Evolutionary conservation across 2,329 filamentous ascomycete species (phyloP).

Genomic region (Curvularia sp.): DNA sequence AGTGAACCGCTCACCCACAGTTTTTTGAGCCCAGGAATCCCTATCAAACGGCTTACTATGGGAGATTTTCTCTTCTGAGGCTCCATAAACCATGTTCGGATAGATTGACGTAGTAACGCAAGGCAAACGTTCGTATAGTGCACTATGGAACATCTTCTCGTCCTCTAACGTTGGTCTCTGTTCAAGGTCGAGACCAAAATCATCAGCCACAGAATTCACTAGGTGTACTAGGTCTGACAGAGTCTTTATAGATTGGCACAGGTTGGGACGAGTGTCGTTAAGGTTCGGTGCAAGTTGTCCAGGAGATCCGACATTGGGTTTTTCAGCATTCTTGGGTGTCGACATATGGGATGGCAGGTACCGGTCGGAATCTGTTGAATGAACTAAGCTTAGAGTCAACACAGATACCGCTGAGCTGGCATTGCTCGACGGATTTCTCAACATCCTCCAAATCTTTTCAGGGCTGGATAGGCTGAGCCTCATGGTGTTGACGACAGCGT

Average conservation of each 20-base stretch:
- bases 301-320: slow-evolving; percentile 36
- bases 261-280: slow-evolving; percentile 37
- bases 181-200: slow-evolving; percentile 46
- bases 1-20: slow-evolving; percentile 31
- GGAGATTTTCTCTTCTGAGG: slow-evolving; percentile 9
- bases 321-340: slow-evolving; percentile 34
- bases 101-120: slow-evolving; percentile 11
- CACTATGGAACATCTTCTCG: slow-evolving; percentile 35
- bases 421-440: slow-evolving; percentile 30
- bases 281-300: slow-evolving; percentile 39
- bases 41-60: slow-evolving; percentile 14
- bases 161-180: slow-evolving; percentile 30
- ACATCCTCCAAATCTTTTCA: slow-evolving; percentile 27
- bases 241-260: slow-evolving; percentile 38
- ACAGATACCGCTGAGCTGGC: slow-evolving; percentile 13
- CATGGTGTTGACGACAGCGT: too few species aligned
- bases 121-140: slow-evolving; percentile 28
- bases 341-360: slow-evolving; percentile 16
- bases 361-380: slow-evolving; percentile 16
- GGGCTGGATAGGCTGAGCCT: too few species aligned
- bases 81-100: background rate
- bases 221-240: slow-evolving; percentile 47
- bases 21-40: slow-evolving; percentile 31
- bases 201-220: slow-evolving; percentile 48
- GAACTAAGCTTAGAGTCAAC: slow-evolving; percentile 5